These are phyloP conservation scores for Daldinia sp. DNA, from an alignment of 2,329 filamentous ascomycete genomes.

Conservation along the genomic window DNA sequence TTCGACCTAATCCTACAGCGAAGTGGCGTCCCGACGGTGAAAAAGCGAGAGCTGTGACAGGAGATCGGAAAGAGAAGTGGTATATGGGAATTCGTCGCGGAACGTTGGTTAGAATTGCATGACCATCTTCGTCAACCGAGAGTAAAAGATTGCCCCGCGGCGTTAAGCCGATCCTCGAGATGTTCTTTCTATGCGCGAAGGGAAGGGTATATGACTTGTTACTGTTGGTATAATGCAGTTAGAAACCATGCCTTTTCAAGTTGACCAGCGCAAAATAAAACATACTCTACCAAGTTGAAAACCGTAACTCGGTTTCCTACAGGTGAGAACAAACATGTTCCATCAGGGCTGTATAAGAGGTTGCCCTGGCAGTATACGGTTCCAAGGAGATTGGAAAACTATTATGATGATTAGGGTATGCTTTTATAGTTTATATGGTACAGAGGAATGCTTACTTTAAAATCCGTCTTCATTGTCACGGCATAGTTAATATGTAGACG, in stretches of 20 bases:
- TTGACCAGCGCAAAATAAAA: slow-evolving; percentile 13
- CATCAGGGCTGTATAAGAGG: slow-evolving; percentile 95
- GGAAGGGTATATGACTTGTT: slow-evolving; percentile 89
- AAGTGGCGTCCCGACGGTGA: slow-evolving; percentile 93
- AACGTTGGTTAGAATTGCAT: slow-evolving; percentile 92
- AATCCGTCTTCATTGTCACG: slow-evolving; percentile 95
- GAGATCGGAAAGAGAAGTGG: slow-evolving; percentile 92
- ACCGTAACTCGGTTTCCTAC: slow-evolving; percentile 96
- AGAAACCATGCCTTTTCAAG: slow-evolving; percentile 41
- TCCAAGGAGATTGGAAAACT: slow-evolving; percentile 98
- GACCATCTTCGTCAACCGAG: slow-evolving; percentile 93
- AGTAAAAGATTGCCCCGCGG: slow-evolving; percentile 92
- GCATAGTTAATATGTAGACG: slow-evolving; percentile 41
- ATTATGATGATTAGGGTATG: slow-evolving; percentile 33
- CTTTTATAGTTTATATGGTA: not conserved
- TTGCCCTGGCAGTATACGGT: slow-evolving; percentile 99
- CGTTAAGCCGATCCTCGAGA: slow-evolving; percentile 86
- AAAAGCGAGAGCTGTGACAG: slow-evolving; percentile 86
- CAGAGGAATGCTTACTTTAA: slow-evolving; percentile 74
- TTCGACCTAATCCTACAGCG: slow-evolving; percentile 86
- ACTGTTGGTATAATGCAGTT: slow-evolving; percentile 59
- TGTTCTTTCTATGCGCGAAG: slow-evolving; percentile 95
- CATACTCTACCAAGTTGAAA: slow-evolving; percentile 95
- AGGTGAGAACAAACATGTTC: slow-evolving; percentile 93
- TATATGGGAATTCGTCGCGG: slow-evolving; percentile 87